These are phyloP conservation scores for Vanrija sp. DNA, from an alignment of 1,284 basidiomycete species.

Conservation along the genomic window DNA sequence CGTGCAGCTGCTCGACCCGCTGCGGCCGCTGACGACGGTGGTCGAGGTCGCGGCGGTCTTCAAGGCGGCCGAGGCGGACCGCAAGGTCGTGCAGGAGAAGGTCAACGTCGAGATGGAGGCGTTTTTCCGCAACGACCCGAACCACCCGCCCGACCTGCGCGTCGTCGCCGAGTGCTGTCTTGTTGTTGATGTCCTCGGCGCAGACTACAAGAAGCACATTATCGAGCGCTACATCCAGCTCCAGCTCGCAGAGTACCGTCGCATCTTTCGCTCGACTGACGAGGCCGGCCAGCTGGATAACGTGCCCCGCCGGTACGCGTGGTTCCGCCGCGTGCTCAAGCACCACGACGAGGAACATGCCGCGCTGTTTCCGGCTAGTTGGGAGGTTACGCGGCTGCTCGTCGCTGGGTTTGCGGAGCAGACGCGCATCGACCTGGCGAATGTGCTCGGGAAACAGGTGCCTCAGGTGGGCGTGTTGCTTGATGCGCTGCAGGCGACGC, in stretches of 20 bases:
- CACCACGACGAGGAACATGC: slow-evolving; percentile 84
- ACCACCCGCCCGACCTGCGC: slow-evolving; percentile 61
- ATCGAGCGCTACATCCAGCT: slow-evolving; percentile 86
- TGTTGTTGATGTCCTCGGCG: slow-evolving; percentile 79
- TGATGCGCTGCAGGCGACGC: slow-evolving; percentile 76
- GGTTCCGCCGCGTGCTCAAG: slow-evolving; percentile 89
- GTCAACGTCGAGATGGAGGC: slow-evolving; percentile 84
- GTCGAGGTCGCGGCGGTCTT: slow-evolving; percentile 71
- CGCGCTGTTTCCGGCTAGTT: slow-evolving; percentile 71
- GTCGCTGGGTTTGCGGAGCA: slow-evolving; percentile 79
- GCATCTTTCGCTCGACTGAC: slow-evolving; percentile 87
- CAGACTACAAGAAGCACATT: slow-evolving; percentile 66
- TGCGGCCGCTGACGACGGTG: slow-evolving; percentile 71
- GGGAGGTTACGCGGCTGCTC: slow-evolving; percentile 77
- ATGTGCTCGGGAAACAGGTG: slow-evolving; percentile 50
- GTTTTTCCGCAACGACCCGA: slow-evolving; percentile 74
- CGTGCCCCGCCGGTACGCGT: slow-evolving; percentile 85
- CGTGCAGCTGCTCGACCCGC: slow-evolving; percentile 72
- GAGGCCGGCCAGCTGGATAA: slow-evolving; percentile 97
- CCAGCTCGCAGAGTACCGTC: slow-evolving; percentile 91
- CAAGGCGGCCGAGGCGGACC: slow-evolving; percentile 71
- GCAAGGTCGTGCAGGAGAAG: slow-evolving; percentile 68
- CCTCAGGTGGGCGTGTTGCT: slow-evolving; percentile 71
- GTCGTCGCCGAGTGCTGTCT: slow-evolving; percentile 72
- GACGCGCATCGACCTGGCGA: slow-evolving; percentile 57